Percentiles rank a stretch among this genome's conserved stretches.
These are phyloP conservation scores for Deinandra increscens DNA, from an alignment of 129 eudicot species.

Conservation along the genomic window DNA sequence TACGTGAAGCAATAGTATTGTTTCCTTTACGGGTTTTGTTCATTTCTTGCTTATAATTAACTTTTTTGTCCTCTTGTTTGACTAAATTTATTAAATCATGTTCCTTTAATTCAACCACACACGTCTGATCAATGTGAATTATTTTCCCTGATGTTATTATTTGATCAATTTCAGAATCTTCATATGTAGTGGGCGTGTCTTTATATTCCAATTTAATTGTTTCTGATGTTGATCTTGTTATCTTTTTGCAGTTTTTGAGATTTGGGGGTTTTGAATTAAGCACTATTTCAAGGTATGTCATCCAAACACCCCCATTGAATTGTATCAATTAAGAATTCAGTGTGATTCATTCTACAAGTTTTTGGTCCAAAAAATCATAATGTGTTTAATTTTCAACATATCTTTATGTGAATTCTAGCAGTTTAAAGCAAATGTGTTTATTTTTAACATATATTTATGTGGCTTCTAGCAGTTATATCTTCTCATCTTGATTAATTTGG, in stretches of 20 bases:
- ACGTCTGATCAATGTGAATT: slow-evolving; percentile 16
- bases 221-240: slow-evolving; percentile 23
- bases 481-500: slow-evolving; percentile 53
- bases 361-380: neutral
- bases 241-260: slow-evolving; percentile 24
- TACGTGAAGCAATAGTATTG: slow-evolving; percentile 45
- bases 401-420: neutral
- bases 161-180: slow-evolving; percentile 16
- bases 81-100: slow-evolving; percentile 8
- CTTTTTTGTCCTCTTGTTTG: slow-evolving; percentile 7
- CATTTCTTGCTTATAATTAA: slow-evolving; percentile 16
- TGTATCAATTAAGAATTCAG: neutral
- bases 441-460: slow-evolving; percentile 33
- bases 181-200: slow-evolving; percentile 19
- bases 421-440: slow-evolving; percentile 11
- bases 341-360: neutral
- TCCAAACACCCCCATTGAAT: neutral
- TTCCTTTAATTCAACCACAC: neutral
- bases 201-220: slow-evolving; percentile 3
- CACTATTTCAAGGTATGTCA: slow-evolving; percentile 29
- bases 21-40: slow-evolving; percentile 32
- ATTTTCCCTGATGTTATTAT: neutral
- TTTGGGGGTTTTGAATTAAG: slow-evolving; percentile 17
- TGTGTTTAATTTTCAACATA: neutral
- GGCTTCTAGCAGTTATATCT: slow-evolving; percentile 41